Conservation (phyloP, 257 asterid genomes). For the Fraxinus excelsior region DNA sequence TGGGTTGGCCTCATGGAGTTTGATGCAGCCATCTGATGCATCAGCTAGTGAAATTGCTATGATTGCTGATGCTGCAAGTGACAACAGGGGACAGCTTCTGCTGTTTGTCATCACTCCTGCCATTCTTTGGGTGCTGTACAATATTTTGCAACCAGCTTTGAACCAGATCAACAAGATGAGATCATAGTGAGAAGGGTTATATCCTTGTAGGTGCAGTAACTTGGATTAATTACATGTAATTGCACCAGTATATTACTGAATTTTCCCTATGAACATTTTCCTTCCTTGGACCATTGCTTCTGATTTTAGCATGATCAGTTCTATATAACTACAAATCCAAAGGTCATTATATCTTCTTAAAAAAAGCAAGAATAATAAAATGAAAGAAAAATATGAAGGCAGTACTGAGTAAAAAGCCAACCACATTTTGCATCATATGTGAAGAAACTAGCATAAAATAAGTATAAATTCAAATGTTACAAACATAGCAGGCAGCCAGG, state of each 20-base stretch:
- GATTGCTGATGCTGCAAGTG: slow-evolving; percentile 59
- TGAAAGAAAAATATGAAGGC: not conserved
- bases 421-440: not conserved
- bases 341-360: not conserved
- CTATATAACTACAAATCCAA: slow-evolving; percentile 20
- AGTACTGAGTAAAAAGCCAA: not conserved
- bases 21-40: slow-evolving; percentile 56
- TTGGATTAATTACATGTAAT: slow-evolving; percentile 25
- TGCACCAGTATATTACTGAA: slow-evolving; percentile 17
- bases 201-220: not conserved
- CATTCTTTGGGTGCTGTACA: slow-evolving; percentile 73
- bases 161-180: slow-evolving; percentile 89
- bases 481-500: not conserved
- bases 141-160: slow-evolving; percentile 90
- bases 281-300: not conserved
- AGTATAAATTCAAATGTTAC: not conserved
- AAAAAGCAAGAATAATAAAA: not conserved
- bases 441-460: not conserved
- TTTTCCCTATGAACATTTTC: slow-evolving; percentile 15
- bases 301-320: not conserved
- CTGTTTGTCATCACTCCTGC: slow-evolving; percentile 88
- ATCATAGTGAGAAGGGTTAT: slow-evolving; percentile 38
- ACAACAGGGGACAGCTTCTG: slow-evolving; percentile 81
- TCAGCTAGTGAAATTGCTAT: slow-evolving; percentile 54
- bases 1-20: slow-evolving; percentile 57